These are phyloP conservation scores for Pythium brassicae DNA, from an alignment of 352 stramenopile species.

Conservation along the genomic window DNA sequence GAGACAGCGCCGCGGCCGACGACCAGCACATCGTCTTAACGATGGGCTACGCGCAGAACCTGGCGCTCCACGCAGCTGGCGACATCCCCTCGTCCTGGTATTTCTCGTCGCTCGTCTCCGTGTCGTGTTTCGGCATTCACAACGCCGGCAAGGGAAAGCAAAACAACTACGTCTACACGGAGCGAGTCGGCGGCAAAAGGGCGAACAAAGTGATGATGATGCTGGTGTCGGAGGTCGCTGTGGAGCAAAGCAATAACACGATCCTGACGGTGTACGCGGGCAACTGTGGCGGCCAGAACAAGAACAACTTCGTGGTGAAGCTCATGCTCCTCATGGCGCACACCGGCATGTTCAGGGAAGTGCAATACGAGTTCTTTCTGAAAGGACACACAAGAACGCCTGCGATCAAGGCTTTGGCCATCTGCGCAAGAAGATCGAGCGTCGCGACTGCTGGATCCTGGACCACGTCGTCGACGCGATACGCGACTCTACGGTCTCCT, in stretches of 20 bases:
- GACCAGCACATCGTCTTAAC: constrained; percentile 2
- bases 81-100: constrained; percentile 17
- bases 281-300: too few relatives aligned
- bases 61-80: constrained; percentile 1
- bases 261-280: too few relatives aligned
- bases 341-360: not conserved
- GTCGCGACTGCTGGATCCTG: not conserved
- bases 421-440: not conserved
- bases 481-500: not conserved
- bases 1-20: not conserved
- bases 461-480: not conserved
- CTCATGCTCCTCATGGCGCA: too few relatives aligned
- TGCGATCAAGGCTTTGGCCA: constrained; percentile 11
- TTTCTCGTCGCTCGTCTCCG: constrained; percentile 14
- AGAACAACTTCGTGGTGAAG: too few relatives aligned
- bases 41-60: constrained; percentile 19
- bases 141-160: constrained; percentile 4
- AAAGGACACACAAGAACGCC: constrained; percentile 15
- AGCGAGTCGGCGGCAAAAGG: constrained; percentile 10
- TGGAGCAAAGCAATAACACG: not conserved
- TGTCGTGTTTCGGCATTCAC: constrained; percentile 17
- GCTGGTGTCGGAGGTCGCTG: not conserved
- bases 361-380: constrained; percentile 15
- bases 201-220: constrained; percentile 13
- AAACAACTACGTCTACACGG: constrained; percentile 16